A percentile compares a stretch with the other conserved stretches of the same genome.
Conservation (phyloP, 768 basidiomycete genomes). For the Russula ochroleuca region DNA sequence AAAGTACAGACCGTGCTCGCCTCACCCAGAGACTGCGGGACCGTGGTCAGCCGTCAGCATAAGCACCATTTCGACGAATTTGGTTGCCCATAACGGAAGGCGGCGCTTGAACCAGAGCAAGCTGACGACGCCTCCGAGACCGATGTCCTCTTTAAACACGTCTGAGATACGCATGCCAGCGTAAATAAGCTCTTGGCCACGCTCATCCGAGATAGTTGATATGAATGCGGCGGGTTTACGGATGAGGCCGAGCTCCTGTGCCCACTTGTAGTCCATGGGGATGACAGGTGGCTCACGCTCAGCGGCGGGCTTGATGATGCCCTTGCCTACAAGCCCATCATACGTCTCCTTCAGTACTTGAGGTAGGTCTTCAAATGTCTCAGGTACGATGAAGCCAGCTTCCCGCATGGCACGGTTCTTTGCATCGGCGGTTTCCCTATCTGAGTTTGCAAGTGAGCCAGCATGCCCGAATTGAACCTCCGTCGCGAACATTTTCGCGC, state of each 20-base stretch:
- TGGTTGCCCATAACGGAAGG: slow-evolving; percentile 88
- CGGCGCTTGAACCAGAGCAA: slow-evolving; percentile 98
- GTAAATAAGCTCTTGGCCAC: slow-evolving; percentile 96
- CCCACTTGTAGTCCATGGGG: slow-evolving; percentile 99
- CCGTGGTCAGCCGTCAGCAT: slow-evolving; percentile 99
- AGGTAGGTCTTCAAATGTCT: slow-evolving; percentile 96
- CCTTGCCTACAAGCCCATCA: slow-evolving; percentile 66
- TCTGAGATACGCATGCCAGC: slow-evolving; percentile 99
- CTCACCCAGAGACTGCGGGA: slow-evolving; percentile 83
- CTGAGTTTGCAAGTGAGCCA: slow-evolving; percentile 96
- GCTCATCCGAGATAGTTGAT: slow-evolving; percentile 98
- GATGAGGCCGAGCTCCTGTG: slow-evolving; percentile 95
- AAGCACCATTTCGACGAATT: slow-evolving; percentile 99
- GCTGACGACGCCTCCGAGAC: slow-evolving; percentile 93
- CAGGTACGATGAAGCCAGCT: slow-evolving; percentile 94
- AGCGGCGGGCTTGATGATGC: slow-evolving; percentile 59
- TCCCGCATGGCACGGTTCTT: slow-evolving; percentile 95
- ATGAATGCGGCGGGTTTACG: slow-evolving; percentile 98
- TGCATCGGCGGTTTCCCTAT: slow-evolving; percentile 94
- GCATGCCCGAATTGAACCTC: slow-evolving; percentile 99
- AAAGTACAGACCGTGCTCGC: neutral
- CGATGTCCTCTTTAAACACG: slow-evolving; percentile 97
- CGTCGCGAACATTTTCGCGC: slow-evolving; percentile 99
- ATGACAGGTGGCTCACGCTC: slow-evolving; percentile 93
- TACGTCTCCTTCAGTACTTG: slow-evolving; percentile 80